Conservation (phyloP, 1,284 basidiomycete genomes). For the Gomphus sp. region DNA sequence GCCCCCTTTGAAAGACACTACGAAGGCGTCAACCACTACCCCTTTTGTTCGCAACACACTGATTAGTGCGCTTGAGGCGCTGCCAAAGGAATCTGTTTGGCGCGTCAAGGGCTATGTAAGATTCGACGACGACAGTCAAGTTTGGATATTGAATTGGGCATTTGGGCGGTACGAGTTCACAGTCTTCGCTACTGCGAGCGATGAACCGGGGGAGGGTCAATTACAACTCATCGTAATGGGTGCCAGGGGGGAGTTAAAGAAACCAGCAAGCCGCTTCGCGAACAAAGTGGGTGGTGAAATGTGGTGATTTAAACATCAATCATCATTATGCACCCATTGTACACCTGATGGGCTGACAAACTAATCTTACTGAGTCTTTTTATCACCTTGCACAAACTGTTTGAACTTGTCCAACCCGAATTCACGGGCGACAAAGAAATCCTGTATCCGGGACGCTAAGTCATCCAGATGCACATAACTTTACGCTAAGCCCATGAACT, state of each 20-base stretch:
- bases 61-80: conserved; percentile 33
- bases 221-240: conserved; percentile 80
- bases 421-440: background rate
- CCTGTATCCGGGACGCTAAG: background rate
- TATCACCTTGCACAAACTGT: background rate
- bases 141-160: conserved; percentile 80
- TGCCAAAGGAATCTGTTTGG: conserved; percentile 66
- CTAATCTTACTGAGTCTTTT: background rate
- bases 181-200: conserved; percentile 24
- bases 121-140: conserved; percentile 25
- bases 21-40: background rate
- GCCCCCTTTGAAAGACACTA: background rate
- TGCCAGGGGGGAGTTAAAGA: conserved; percentile 68
- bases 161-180: conserved; percentile 78
- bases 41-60: conserved; percentile 26
- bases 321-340: background rate
- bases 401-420: conserved; percentile 10
- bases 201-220: conserved; percentile 23
- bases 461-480: too few species aligned
- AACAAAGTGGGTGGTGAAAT: conserved; percentile 36
- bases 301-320: conserved; percentile 13
- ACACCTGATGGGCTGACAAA: background rate
- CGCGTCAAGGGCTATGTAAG: conserved; percentile 77
- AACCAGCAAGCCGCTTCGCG: conserved; percentile 49
- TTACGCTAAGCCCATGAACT: background rate